These are phyloP conservation scores for Apiotrichum sp. DNA, from an alignment of 1,284 basidiomycete genomes.

Conservation along the genomic window DNA sequence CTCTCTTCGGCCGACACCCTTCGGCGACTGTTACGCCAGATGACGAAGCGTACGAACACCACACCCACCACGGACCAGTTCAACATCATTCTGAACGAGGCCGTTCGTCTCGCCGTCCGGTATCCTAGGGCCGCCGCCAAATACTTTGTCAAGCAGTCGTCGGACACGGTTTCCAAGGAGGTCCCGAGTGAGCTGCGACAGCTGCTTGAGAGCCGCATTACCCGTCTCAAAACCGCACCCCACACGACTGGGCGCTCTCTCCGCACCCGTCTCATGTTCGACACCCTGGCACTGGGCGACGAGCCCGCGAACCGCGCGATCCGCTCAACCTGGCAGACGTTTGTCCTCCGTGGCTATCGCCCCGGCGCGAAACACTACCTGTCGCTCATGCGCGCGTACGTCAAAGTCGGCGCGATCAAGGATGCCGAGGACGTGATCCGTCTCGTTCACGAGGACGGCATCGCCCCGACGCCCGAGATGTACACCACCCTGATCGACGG, in stretches of 20 bases:
- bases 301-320: slow-evolving; percentile 20
- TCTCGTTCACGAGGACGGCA: slow-evolving; percentile 20
- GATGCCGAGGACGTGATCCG: slow-evolving; percentile 29
- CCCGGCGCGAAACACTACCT: slow-evolving; percentile 29
- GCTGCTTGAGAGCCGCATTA: slow-evolving; percentile 1
- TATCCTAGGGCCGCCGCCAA: not conserved
- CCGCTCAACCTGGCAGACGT: slow-evolving; percentile 25
- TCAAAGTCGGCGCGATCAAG: slow-evolving; percentile 27
- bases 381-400: slow-evolving; percentile 35
- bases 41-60: slow-evolving; percentile 17
- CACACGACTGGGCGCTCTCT: slow-evolving; percentile 6
- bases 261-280: slow-evolving; percentile 28
- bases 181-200: slow-evolving; percentile 4
- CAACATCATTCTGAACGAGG: slow-evolving; percentile 18
- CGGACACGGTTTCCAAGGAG: not conserved
- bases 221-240: not conserved
- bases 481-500: slow-evolving; percentile 21
- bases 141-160: not conserved
- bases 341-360: slow-evolving; percentile 32
- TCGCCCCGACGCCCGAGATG: slow-evolving; percentile 22
- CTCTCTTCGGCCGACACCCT: slow-evolving; percentile 18
- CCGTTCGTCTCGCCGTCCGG: slow-evolving; percentile 11
- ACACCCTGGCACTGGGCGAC: slow-evolving; percentile 21
- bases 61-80: slow-evolving; percentile 22
- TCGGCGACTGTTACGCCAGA: slow-evolving; percentile 18